These are phyloP conservation scores for Neckera pumila DNA, from an alignment of 225 moss, liverwort and hornwort genomes.

Conservation along the genomic window DNA sequence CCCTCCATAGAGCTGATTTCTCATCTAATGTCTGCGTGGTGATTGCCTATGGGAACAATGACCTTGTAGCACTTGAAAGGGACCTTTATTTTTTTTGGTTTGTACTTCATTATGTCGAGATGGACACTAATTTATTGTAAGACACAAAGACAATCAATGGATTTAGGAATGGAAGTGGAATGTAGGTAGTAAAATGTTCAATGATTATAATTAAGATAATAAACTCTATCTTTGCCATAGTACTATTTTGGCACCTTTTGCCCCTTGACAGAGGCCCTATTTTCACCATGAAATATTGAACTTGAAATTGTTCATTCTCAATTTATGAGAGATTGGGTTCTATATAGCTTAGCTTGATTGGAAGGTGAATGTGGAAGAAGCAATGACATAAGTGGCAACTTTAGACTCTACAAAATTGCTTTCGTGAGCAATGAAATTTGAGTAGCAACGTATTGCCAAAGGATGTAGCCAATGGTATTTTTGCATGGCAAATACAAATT, in stretches of 20 bases:
- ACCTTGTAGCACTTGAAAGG: background rate
- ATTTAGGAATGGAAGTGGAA: background rate
- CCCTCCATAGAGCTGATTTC: no score
- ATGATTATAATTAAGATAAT: background rate
- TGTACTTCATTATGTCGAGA: background rate
- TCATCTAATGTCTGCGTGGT: no score
- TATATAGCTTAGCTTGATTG: no score
- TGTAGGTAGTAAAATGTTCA: background rate
- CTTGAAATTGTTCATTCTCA: background rate
- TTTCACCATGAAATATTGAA: background rate
- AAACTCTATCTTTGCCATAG: no score
- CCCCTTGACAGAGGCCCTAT: accelerated
- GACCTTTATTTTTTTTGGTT: background rate
- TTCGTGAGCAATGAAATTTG: background rate
- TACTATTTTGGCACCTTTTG: background rate
- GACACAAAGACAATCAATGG: background rate
- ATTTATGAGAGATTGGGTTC: background rate
- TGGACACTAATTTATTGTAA: background rate
- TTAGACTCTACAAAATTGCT: background rate
- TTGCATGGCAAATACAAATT: no score
- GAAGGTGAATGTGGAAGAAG: background rate
- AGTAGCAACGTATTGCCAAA: no score
- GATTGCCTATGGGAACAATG: background rate
- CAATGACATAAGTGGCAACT: background rate
- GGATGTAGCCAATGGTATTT: accelerated